Evolutionary conservation across 805 yeast genomes (phyloP).

Genomic region (Candida pseudofarinosa): DNA sequence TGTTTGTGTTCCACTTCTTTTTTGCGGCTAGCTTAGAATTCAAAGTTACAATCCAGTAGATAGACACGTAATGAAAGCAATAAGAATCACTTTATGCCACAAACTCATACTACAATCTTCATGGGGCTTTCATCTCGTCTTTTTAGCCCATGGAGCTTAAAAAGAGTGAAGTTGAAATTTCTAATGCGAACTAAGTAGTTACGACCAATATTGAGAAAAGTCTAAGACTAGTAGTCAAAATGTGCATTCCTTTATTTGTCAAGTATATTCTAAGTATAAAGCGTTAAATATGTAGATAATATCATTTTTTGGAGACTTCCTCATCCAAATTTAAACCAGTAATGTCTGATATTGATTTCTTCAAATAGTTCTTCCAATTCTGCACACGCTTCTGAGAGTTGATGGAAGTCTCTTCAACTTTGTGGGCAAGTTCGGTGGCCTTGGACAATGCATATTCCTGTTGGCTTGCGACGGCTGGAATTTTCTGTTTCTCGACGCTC

Average conservation of each 20-base stretch:
- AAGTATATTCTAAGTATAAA: background rate
- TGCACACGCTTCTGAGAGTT: constrained; percentile 35
- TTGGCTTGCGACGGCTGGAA: constrained; percentile 61
- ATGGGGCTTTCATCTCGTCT: background rate
- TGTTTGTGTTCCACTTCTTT: background rate
- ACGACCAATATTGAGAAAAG: no score
- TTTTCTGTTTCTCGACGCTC: constrained; percentile 53
- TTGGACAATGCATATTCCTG: constrained; percentile 49
- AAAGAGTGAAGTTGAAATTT: no score
- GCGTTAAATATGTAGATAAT: background rate
- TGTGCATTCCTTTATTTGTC: background rate
- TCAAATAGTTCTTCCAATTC: constrained; percentile 33
- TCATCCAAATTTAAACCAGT: constrained; percentile 72
- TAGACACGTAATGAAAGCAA: background rate
- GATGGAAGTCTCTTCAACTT: constrained; percentile 41
- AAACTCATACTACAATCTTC: no score
- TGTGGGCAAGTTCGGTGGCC: constrained; percentile 42
- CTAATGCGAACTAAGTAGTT: no score
- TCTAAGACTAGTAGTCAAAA: no score
- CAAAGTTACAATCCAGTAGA: background rate
- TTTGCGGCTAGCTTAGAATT: background rate
- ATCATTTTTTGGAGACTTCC: constrained; percentile 49
- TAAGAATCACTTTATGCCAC: background rate
- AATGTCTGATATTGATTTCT: constrained; percentile 43
- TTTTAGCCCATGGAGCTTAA: background rate